Evolutionary conservation across 106 monocot genomes (phyloP).

Genomic region (Dendrobium chrysotoxum): DNA sequence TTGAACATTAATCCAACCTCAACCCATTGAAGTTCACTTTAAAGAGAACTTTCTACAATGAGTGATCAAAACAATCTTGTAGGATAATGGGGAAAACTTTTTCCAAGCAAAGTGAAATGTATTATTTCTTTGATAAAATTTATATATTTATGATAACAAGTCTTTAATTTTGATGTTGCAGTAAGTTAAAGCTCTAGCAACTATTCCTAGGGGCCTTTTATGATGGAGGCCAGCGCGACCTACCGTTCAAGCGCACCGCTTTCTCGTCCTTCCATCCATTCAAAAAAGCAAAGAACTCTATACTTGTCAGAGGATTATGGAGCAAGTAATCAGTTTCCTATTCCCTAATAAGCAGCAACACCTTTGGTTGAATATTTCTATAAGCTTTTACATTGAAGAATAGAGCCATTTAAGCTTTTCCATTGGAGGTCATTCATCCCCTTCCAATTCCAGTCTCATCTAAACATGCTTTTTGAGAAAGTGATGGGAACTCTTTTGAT

Average conservation of each 20-base stretch:
- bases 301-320: not conserved
- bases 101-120: too few relatives aligned
- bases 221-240: not conserved
- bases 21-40: too few relatives aligned
- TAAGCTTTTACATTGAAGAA: not conserved
- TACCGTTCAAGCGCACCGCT: not conserved
- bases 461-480: not conserved
- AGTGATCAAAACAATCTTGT: too few relatives aligned
- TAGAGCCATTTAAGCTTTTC: not conserved
- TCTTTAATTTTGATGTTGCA: too few relatives aligned
- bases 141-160: too few relatives aligned
- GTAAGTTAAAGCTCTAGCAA: too few relatives aligned
- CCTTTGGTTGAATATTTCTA: not conserved
- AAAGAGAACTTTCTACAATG: too few relatives aligned
- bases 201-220: too few relatives aligned
- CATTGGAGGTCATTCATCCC: not conserved
- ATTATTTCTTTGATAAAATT: too few relatives aligned
- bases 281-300: not conserved
- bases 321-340: not conserved
- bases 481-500: not conserved
- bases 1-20: too few relatives aligned
- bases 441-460: not conserved
- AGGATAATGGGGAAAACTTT: too few relatives aligned
- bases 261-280: not conserved
- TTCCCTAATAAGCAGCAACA: not conserved